A percentile compares a stretch with the other conserved stretches of the same genome.
phyloP scores from a whole-genome alignment of 192 early-diverging fungal genomes.

The Geranomyces michiganensis region DNA sequence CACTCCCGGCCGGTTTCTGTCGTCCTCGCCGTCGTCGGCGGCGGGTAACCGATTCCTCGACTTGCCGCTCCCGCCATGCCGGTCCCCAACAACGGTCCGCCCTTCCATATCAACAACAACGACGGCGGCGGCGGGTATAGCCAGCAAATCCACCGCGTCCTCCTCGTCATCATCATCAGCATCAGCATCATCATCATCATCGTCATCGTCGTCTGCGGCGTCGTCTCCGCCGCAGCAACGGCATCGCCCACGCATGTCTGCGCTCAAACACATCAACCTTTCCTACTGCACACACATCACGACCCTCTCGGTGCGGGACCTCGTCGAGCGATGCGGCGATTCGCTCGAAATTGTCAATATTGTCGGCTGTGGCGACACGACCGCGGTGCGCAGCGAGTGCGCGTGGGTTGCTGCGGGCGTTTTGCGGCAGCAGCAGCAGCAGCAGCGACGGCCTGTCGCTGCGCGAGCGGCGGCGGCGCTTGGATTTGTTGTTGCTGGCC shows the following conservation, averaged over 20 bases:
- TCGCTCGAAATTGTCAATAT: constrained; percentile 52
- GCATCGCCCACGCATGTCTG: constrained; percentile 9
- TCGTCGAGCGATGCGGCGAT: constrained; percentile 31
- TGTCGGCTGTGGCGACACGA: constrained; percentile 43
- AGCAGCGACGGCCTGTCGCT: no score
- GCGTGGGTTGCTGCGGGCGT: not conserved
- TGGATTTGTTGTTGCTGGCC: no score
- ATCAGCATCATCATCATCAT: not conserved
- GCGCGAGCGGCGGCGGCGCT: not conserved
- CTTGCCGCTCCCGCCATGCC: not conserved
- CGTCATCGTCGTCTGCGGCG: not conserved
- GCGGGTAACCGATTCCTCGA: not conserved
- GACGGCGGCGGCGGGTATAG: not conserved
- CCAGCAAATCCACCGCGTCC: no score
- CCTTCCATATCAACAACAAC: not conserved
- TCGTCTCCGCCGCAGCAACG: not conserved
- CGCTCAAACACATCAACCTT: constrained; percentile 47
- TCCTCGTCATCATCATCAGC: not conserved
- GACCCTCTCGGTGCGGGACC: constrained; percentile 50
- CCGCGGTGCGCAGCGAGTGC: not conserved
- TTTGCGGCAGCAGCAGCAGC: no score
- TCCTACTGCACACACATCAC: constrained; percentile 57
- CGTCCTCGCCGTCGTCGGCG: not conserved
- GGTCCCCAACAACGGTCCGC: not conserved
- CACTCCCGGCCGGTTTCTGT: not conserved